Evolutionary conservation across 2,329 filamentous ascomycete genomes (phyloP).

Genomic region (Arthrobotrys sinensis): DNA sequence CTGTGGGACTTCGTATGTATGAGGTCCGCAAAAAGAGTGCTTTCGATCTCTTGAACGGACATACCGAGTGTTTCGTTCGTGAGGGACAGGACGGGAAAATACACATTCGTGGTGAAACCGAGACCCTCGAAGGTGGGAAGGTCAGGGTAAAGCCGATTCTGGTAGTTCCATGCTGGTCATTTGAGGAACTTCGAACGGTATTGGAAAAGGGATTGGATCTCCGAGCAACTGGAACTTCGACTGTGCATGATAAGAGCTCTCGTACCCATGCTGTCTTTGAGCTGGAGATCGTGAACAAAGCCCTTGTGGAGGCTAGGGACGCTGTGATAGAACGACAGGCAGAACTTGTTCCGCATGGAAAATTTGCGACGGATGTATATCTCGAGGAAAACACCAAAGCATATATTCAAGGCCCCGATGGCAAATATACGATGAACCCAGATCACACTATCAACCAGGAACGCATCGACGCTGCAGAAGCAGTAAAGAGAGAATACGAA

Average conservation of each 20-base stretch:
- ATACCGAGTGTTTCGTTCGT: slow-evolving; percentile 68
- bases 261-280: slow-evolving; percentile 69
- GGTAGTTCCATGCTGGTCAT: slow-evolving; percentile 66
- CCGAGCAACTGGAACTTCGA: slow-evolving; percentile 67
- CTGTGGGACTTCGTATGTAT: slow-evolving; percentile 68
- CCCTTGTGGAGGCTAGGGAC: slow-evolving; percentile 67
- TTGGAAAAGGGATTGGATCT: slow-evolving; percentile 65
- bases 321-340: slow-evolving; percentile 68
- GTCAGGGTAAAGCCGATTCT: slow-evolving; percentile 68
- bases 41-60: slow-evolving; percentile 68
- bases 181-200: slow-evolving; percentile 65
- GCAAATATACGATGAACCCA: slow-evolving; percentile 66
- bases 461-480: slow-evolving; percentile 68
- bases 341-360: slow-evolving; percentile 69
- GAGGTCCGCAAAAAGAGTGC: slow-evolving; percentile 69
- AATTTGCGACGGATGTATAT: slow-evolving; percentile 68
- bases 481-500: slow-evolving; percentile 67
- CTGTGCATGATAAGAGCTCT: slow-evolving; percentile 69
- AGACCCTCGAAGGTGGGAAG: slow-evolving; percentile 67
- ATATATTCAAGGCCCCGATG: slow-evolving; percentile 65
- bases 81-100: slow-evolving; percentile 68
- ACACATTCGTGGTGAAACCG: slow-evolving; percentile 69
- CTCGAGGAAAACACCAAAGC: slow-evolving; percentile 67
- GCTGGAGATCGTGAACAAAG: slow-evolving; percentile 68
- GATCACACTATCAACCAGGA: slow-evolving; percentile 66